Percentiles rank a stretch among this genome's conserved stretches.
Evolutionary conservation across 2,329 filamentous ascomycete genomes (phyloP).

Genomic region (Penicillium psychrosexuale): DNA sequence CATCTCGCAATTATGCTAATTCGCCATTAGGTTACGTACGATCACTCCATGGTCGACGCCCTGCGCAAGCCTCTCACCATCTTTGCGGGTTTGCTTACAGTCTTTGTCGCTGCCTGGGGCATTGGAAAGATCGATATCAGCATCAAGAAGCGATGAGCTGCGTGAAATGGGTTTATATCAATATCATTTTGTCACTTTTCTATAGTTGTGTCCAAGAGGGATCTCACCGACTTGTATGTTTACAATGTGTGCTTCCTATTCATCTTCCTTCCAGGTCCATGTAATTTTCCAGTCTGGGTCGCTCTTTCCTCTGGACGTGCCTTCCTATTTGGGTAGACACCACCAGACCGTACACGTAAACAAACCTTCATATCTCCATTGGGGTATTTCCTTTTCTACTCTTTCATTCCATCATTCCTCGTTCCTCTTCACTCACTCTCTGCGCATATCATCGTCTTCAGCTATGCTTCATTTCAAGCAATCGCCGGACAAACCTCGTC

Average conservation of each 20-base stretch:
- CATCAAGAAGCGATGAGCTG: conserved; percentile 60
- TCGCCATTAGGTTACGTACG: conserved; percentile 65
- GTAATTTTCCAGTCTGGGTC: not conserved
- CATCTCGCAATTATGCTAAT: conserved; percentile 4
- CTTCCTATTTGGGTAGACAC: not conserved
- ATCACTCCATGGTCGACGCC: conserved; percentile 69
- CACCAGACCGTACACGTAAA: not conserved
- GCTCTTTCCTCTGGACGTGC: not conserved
- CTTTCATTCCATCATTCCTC: not conserved
- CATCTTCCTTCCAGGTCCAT: not conserved
- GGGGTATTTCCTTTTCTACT: not conserved
- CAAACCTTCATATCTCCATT: not conserved
- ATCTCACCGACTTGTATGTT: conserved; percentile 6
- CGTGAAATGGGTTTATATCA: conserved; percentile 10
- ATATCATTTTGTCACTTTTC: conserved; percentile 18
- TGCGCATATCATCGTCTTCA: not conserved
- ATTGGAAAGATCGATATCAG: conserved; percentile 77
- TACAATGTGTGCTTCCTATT: not conserved
- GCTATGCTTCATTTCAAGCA: not conserved
- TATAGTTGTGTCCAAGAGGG: conserved; percentile 12
- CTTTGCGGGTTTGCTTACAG: conserved; percentile 66
- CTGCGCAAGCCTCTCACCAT: conserved; percentile 85
- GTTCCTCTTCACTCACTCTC: not conserved
- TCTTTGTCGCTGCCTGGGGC: conserved; percentile 72
- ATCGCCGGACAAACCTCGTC: not conserved